Conservation (phyloP, 345 rosid species). For the Lumnitzera racemosa region DNA sequence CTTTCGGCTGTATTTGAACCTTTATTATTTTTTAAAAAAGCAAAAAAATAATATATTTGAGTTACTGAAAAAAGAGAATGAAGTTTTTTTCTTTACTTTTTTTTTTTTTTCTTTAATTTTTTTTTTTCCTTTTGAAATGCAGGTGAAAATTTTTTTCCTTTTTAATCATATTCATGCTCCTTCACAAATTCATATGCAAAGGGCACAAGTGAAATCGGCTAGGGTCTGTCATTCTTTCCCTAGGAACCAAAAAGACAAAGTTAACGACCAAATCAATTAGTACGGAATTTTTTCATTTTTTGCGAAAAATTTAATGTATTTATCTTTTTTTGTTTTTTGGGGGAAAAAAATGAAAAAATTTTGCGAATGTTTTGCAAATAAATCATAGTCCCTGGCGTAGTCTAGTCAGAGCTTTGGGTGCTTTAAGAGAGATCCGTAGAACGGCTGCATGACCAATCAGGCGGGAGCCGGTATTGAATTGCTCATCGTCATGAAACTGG, state of each 20-base stretch:
- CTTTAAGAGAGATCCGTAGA: too few relatives aligned
- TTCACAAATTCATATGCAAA: conserved; percentile 84
- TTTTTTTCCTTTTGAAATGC: background rate
- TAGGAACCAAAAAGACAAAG: conserved; percentile 73
- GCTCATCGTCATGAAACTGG: too few relatives aligned
- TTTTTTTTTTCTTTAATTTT: background rate
- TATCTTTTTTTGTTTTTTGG: background rate
- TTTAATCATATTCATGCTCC: conserved; percentile 87
- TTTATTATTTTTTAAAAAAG: background rate
- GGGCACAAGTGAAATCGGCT: conserved; percentile 38
- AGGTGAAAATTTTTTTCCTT: conserved; percentile 63
- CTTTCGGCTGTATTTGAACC: too few relatives aligned
- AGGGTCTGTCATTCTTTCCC: conserved; percentile 56
- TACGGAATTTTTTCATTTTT: background rate
- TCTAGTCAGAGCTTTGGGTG: too few relatives aligned
- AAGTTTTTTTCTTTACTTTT: too few relatives aligned
- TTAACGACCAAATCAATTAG: conserved; percentile 65
- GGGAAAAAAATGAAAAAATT: background rate
- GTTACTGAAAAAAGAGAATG: background rate
- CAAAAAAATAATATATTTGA: background rate
- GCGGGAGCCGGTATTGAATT: background rate
- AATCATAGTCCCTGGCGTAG: background rate
- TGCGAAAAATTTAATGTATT: background rate
- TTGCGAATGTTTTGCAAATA: background rate
- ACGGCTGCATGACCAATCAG: background rate